Evolutionary conservation across 805 yeast genomes (phyloP), one percentile per base, ranked within the genome.

Genomic region (Lachancea sp.): DNA sequence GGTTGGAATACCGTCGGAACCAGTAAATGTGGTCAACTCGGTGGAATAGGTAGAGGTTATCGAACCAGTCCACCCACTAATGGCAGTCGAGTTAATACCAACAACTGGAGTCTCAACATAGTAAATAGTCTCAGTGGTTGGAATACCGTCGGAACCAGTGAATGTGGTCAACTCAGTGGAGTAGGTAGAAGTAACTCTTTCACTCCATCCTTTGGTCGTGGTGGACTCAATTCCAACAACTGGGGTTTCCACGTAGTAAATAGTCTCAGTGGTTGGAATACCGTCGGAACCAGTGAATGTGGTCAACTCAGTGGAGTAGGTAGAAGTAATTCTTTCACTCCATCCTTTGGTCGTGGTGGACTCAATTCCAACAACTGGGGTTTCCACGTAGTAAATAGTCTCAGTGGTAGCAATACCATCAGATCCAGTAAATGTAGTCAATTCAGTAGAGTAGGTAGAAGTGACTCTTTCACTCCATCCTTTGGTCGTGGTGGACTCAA

Each of bases 71-170:
- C 48, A 46, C 5, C 17, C 30, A 13, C 18, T 7, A 9, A 28
- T n/a, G n/a, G n/a, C n/a, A n/a, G n/a, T n/a, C n/a, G n/a, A 28
- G 30, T 15, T 9, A 13, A 3, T 28, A 9, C n/a, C 26, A 34
- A 34, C 34, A 34, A 23, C 22, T 34, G 52, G 52, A 2, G 52
- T 48, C 22, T 45, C 47, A 4, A 48, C 47, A 24, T 39, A 43
- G 40, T 45, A 46, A 12, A 43, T 18, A 2, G 49, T 42, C 15
- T 39, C 35, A 16, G 45, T 40, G 3, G 50, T 47, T 11, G 33
- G 29, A 8, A 18, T 32, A 13, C 49, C 48, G 38, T 44, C 44
- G 8, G 45, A 12, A 3, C 49, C 49, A 19, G 36, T 32, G 22
- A 29, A 30, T 3, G 47, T 42, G 6, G 40, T 29, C 8, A 24